Base-by-base conservation (phyloP, 768 basidiomycete species). In the Hygrophoropsis aurantiaca region DNA sequence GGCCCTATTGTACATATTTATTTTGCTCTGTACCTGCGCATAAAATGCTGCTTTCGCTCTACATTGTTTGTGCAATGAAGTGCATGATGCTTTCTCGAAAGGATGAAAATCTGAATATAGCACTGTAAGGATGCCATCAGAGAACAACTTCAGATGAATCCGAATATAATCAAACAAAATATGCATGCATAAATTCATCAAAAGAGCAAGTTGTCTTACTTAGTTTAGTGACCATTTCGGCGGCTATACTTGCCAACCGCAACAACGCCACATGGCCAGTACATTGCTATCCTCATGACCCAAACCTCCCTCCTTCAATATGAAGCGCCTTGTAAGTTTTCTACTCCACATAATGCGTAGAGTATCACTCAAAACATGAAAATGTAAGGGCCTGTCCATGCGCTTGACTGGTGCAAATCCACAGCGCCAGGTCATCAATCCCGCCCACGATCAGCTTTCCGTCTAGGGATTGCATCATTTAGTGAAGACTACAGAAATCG, bases 361-460 rank as follows among this genome's bases (percentile, higher is more conserved):
- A 38, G 56, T 39, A 57, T 61, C 52, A 66, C 43, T 11, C 51
- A 54, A 44, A 42, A 34, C 16, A 47, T 33, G 39, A 44, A 39
- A 46, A n/a, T n/a, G n/a, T 8, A 59, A 92, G 91, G 89, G 88
- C 88, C 90, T 50, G 84, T 92, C 33, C 85, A 90, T 59, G 82
- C 87, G 53, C 66, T 93, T 42, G 90, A 92, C 63, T 93, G 90
- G 90, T 91, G 87, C 72, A 91, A 90, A 66, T 79, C 87, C 11
- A 72, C 88, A 33, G 80, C 81, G 16, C 84, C 82, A 11, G 85
- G 85, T 6, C 86, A 87, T 50, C 84, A 84, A 59, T 69, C 77
- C 46, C 84, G 88, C 19, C 84, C 79, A 34, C 82, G 81, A 58
- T 86, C 83, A 41, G 84, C 84, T 51, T 94, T 90, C 69, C 87